Evolutionary conservation across 2,329 filamentous ascomycete species (phyloP), one percentile per base, ranked within the genome.

Genomic region (Colletotrichum spaethianum): DNA sequence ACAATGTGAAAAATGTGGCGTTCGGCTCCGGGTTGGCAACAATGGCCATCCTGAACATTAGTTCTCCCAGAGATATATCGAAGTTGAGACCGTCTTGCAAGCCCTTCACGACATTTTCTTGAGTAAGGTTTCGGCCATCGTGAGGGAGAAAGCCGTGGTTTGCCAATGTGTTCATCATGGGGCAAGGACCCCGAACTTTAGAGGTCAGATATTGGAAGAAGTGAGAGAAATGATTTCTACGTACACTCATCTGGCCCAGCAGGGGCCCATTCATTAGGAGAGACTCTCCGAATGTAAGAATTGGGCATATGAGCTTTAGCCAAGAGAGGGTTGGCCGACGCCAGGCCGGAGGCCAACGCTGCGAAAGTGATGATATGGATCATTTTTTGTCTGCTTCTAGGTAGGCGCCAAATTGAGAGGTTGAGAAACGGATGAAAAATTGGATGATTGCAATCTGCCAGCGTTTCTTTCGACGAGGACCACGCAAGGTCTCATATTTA

Each of bases 111-210:
- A 82, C 80, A 26, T 79, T 80, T 57, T 81, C 76, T 42, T 78
- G 74, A 16, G 82, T 84, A 63, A 87, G 78, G 74, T 85, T 80
- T 55, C 78, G 80, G 48, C 86, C 86, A 64, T 85, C 76, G 60
- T 81, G 86, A 3, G 84, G 85, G 1, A 88, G 80, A 67, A 84
- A 86, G 18, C 83, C 83, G 71, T 88, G 84, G 75, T 88, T 88
- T 5, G 86, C 83, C n/a, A 88, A 78, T 0, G 86, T 83, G 75
- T 88, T 89, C 67, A 88, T 78, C 82, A 87, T 86, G 1, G 87
- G 86, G 69, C 86, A 88, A 31, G 86, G 85, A 0, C 82, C 81
- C 20, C 82, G 79, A 26, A 81, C 80, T 83, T 33, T 14, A 44
- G 33, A 20, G 4, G 28, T 74, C 1, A 70, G 44, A 3, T 7